phyloP scores from a whole-genome alignment of 1,139 yeast genomes.

The Protomyces macrosporus region DNA sequence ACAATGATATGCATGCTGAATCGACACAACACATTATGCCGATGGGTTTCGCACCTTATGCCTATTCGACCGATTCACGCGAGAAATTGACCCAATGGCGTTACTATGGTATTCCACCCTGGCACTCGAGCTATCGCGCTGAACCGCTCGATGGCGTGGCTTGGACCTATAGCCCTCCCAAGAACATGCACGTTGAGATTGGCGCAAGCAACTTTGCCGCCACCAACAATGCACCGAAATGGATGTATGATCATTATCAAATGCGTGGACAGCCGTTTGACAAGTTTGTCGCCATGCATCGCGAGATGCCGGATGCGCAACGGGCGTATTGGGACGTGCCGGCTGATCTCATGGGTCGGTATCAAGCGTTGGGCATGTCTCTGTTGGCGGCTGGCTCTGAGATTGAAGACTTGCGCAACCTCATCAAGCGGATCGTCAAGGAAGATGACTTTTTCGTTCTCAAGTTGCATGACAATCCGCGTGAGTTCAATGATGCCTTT shows the following conservation, averaged over 20 bases:
- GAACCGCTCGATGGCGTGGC: slow-evolving; percentile 5
- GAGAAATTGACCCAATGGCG: slow-evolving; percentile 7
- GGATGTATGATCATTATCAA: slow-evolving; percentile 13
- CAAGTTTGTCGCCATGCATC: slow-evolving; percentile 9
- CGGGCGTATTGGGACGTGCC: slow-evolving; percentile 7
- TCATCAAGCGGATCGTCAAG: slow-evolving; percentile 10
- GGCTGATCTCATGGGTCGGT: slow-evolving; percentile 11
- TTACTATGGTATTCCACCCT: slow-evolving; percentile 15
- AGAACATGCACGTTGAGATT: slow-evolving; percentile 10
- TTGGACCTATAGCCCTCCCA: slow-evolving; percentile 3
- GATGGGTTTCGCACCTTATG: slow-evolving; percentile 14
- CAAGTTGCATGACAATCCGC: slow-evolving; percentile 14
- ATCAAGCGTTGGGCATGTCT: background rate
- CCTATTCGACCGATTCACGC: background rate
- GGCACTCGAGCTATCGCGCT: slow-evolving; percentile 9
- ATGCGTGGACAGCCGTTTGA: slow-evolving; percentile 17
- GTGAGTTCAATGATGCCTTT: slow-evolving; percentile 9
- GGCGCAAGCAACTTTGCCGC: slow-evolving; percentile 15
- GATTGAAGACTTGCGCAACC: background rate
- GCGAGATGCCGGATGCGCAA: background rate
- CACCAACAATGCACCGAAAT: slow-evolving; percentile 5
- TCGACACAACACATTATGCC: slow-evolving; percentile 12
- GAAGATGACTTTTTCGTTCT: slow-evolving; percentile 20
- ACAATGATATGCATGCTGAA: slow-evolving; percentile 1
- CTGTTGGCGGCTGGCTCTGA: slow-evolving; percentile 1